phyloP scores from a whole-genome alignment of 306 rosid genomes.

The Rosa rugosa region DNA sequence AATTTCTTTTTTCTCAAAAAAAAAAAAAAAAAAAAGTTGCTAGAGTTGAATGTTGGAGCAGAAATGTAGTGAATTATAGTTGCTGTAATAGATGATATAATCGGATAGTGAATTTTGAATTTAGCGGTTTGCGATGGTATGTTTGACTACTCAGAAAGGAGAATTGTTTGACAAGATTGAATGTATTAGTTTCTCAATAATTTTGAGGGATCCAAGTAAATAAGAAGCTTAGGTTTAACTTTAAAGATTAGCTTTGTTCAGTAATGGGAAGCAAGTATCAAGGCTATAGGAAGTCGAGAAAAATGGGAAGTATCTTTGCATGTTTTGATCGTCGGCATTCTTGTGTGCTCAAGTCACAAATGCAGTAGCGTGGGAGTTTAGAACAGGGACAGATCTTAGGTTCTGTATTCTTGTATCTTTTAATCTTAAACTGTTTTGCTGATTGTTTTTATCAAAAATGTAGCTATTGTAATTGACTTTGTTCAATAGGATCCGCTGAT shows the following conservation, averaged over 20 bases:
- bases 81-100: background rate
- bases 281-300: background rate
- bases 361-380: background rate
- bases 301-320: background rate
- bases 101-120: background rate
- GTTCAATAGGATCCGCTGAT: background rate
- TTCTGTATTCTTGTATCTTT: background rate
- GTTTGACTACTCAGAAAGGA: background rate
- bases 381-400: background rate
- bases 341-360: background rate
- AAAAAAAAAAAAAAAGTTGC: too few relatives aligned
- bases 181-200: background rate
- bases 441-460: background rate
- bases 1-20: too few relatives aligned
- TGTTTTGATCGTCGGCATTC: background rate
- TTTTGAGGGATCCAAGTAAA: background rate
- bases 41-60: background rate
- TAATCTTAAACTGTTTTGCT: background rate
- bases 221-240: background rate
- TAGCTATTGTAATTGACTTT: background rate
- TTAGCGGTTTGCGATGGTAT: slow-evolving; percentile 6
- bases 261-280: background rate
- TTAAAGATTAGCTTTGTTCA: background rate
- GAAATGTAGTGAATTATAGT: slow-evolving; percentile 10
- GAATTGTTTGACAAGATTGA: background rate